phyloP scores from a whole-genome alignment of 192 early-diverging fungal genomes.

The Coemansia guatemalensis region DNA sequence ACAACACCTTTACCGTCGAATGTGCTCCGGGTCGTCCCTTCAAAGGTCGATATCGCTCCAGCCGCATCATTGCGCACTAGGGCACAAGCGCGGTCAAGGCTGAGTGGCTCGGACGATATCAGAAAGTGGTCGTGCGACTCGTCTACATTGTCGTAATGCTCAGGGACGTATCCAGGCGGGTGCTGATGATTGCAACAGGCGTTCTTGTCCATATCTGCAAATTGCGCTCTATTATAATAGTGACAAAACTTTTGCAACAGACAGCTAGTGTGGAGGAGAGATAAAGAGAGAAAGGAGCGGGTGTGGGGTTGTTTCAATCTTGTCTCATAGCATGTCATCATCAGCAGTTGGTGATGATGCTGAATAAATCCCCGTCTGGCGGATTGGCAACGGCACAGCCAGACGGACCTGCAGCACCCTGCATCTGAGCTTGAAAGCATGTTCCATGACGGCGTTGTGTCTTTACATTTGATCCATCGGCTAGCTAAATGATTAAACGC shows the following conservation, averaged over 20 bases:
- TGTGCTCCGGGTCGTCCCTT: slow-evolving; percentile 81
- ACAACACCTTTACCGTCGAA: slow-evolving; percentile 83
- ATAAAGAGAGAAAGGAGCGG: background rate
- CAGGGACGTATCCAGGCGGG: slow-evolving; percentile 34
- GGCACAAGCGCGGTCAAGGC: slow-evolving; percentile 60
- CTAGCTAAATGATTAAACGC: no score
- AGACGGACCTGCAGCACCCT: no score
- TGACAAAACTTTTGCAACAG: background rate
- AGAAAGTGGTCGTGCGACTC: slow-evolving; percentile 45
- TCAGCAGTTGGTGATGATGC: no score
- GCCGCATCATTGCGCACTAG: slow-evolving; percentile 66
- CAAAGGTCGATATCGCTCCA: slow-evolving; percentile 88
- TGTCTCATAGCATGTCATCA: no score
- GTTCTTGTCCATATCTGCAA: slow-evolving; percentile 11
- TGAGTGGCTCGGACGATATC: slow-evolving; percentile 59
- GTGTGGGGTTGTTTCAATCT: background rate
- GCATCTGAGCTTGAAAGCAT: no score
- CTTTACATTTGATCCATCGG: no score
- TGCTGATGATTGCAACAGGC: slow-evolving; percentile 39
- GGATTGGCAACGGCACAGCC: no score
- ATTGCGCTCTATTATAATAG: background rate
- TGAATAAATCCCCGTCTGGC: no score
- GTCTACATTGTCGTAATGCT: slow-evolving; percentile 25
- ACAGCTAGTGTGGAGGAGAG: slow-evolving; percentile 1
- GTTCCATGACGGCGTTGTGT: no score